Percentiles rank a stretch among this genome's conserved stretches.
Evolutionary conservation across 441 rosid species (phyloP).

Genomic region (Adansonia madagascariensis): DNA sequence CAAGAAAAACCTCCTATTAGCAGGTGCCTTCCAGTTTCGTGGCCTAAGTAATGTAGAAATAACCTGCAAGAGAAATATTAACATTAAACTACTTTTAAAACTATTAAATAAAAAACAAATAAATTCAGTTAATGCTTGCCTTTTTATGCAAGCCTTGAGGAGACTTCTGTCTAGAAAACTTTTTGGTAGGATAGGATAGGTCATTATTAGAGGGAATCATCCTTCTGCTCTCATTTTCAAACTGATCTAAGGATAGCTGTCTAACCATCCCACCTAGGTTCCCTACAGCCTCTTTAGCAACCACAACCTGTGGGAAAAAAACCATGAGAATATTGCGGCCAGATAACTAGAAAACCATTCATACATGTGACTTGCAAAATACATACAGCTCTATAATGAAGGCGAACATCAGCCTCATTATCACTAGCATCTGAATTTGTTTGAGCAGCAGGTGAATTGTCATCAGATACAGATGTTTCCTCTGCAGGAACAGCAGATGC

Average conservation of each 20-base stretch:
- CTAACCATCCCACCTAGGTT: conserved; percentile 96
- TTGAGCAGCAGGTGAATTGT: conserved; percentile 67
- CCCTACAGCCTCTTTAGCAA: conserved; percentile 95
- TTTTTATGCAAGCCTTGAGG: conserved; percentile 97
- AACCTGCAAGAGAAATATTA: conserved; percentile 59
- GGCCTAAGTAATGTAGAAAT: conserved; percentile 89
- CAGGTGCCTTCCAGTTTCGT: conserved; percentile 95
- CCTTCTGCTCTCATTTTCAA: conserved; percentile 97
- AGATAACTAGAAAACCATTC: conserved; percentile 18
- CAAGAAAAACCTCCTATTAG: conserved; percentile 87
- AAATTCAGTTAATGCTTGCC: conserved; percentile 46
- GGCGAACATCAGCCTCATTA: conserved; percentile 58
- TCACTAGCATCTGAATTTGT: conserved; percentile 69
- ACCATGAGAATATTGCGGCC: conserved; percentile 21
- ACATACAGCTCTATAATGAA: conserved; percentile 4
- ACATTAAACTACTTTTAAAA: conserved; percentile 20
- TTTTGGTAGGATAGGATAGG: conserved; percentile 73
- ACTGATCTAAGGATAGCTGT: conserved; percentile 93
- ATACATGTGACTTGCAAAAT: neutral
- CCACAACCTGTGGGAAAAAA: conserved; percentile 71
- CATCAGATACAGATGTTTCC: conserved; percentile 76
- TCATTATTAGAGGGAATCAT: conserved; percentile 88
- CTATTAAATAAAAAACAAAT: neutral
- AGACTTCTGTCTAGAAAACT: conserved; percentile 77
- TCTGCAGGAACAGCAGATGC: conserved; percentile 63